Percentiles rank a stretch among this genome's conserved stretches.
Conservation (phyloP, 2,329 filamentous ascomycete genomes). For the Sporothrix brasiliensis region DNA sequence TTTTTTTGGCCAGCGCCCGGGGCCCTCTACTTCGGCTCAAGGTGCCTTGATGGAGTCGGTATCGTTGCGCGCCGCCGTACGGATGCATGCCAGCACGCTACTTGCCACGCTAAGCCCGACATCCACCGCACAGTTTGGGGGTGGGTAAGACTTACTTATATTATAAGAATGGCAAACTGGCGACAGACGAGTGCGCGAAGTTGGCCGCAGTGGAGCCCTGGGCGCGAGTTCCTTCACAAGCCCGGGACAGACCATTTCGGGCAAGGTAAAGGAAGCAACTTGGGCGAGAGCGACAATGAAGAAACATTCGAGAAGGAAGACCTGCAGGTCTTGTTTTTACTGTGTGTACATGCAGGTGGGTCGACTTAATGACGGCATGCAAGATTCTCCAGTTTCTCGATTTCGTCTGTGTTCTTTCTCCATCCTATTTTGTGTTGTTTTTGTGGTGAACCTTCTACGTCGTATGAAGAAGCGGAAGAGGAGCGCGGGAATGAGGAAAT, state of each 20-base stretch:
- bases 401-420: neutral
- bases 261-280: neutral
- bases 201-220: constrained; percentile 14
- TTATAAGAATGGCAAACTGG: neutral
- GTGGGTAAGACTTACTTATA: neutral
- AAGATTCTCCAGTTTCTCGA: too few relatives aligned
- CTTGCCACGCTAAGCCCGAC: constrained; percentile 14
- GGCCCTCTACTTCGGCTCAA: neutral
- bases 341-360: neutral
- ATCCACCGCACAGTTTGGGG: constrained; percentile 16
- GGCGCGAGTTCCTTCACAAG: neutral
- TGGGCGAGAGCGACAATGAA: neutral
- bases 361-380: neutral
- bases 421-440: neutral
- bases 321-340: neutral
- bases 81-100: constrained; percentile 25
- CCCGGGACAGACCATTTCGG: constrained; percentile 1
- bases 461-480: neutral
- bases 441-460: neutral
- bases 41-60: constrained; percentile 25
- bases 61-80: constrained; percentile 31
- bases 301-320: constrained; percentile 20
- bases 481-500: constrained; percentile 10
- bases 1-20: neutral
- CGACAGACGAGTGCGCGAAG: neutral